These are phyloP conservation scores for Vaccinium macrocarpon DNA, from an alignment of 148 eudicot genomes.

Conservation along the genomic window DNA sequence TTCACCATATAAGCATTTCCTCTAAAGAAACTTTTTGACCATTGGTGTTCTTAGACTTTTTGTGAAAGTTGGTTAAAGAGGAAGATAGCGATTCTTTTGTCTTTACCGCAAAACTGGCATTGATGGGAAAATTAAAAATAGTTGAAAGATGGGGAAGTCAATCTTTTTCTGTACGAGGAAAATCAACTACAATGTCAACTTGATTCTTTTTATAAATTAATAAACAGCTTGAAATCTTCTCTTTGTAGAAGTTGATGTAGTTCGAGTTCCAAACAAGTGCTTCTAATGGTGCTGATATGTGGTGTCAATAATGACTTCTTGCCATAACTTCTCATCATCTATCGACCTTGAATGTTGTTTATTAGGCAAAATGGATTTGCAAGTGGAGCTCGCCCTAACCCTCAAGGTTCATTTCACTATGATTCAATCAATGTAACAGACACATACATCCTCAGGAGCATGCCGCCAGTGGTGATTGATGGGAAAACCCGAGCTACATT, in stretches of 20 bases:
- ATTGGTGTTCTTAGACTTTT: not conserved
- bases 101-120: too few relatives aligned
- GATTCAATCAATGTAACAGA: slow-evolving; percentile 74
- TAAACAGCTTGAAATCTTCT: not conserved
- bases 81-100: too few relatives aligned
- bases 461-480: slow-evolving; percentile 62
- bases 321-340: not conserved
- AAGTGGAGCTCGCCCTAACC: slow-evolving; percentile 96
- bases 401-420: slow-evolving; percentile 95
- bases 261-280: not conserved
- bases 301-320: not conserved
- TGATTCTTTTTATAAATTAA: not conserved
- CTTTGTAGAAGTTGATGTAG: not conserved
- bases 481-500: slow-evolving; percentile 70
- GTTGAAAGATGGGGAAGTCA: too few relatives aligned
- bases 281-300: not conserved
- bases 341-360: not conserved
- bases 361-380: slow-evolving; percentile 82
- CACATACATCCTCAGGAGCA: slow-evolving; percentile 49
- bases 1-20: not conserved
- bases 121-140: too few relatives aligned
- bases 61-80: too few relatives aligned
- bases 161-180: too few relatives aligned
- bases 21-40: not conserved
- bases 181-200: too few relatives aligned